Evolutionary conservation across 495 filamentous ascomycete species (phyloP).

Genomic region (Penicillium diatomitis): DNA sequence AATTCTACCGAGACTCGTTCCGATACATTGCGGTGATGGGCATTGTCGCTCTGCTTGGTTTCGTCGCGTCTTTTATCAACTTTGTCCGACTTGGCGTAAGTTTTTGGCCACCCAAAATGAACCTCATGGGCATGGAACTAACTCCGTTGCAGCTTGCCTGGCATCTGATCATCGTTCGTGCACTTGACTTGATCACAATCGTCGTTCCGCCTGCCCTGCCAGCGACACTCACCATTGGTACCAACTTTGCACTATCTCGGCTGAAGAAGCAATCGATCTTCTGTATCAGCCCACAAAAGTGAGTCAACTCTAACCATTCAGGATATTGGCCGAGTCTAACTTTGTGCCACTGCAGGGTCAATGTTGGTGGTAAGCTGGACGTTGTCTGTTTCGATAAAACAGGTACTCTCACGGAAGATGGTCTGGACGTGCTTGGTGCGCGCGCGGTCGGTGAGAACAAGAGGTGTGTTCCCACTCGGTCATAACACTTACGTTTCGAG

Average conservation of each 20-base stretch:
- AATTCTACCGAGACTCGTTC: slow-evolving; percentile 96
- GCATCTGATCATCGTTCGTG: slow-evolving; percentile 84
- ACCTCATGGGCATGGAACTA: slow-evolving; percentile 5
- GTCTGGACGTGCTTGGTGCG: slow-evolving; percentile 86
- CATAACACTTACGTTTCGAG: background rate
- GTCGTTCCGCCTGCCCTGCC: slow-evolving; percentile 96
- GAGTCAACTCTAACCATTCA: slow-evolving; percentile 1
- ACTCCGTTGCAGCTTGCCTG: slow-evolving; percentile 51
- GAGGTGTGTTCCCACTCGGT: slow-evolving; percentile 19
- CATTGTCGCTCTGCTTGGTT: slow-evolving; percentile 76
- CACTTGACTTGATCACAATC: slow-evolving; percentile 93
- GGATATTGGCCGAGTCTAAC: background rate
- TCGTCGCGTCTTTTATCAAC: slow-evolving; percentile 84
- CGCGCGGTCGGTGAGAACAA: slow-evolving; percentile 60
- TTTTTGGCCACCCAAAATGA: background rate
- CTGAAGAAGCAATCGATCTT: slow-evolving; percentile 85
- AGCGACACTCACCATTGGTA: slow-evolving; percentile 92
- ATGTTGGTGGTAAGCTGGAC: slow-evolving; percentile 92
- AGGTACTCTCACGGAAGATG: slow-evolving; percentile 94
- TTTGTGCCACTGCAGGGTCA: slow-evolving; percentile 49
- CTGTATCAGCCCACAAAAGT: slow-evolving; percentile 91
- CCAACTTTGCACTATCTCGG: slow-evolving; percentile 83
- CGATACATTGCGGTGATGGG: slow-evolving; percentile 98
- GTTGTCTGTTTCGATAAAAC: slow-evolving; percentile 98
- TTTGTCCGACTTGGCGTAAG: slow-evolving; percentile 70